Base-by-base conservation (phyloP, 192 early-diverging fungal genomes). In the Gamsiella multidivaricata region DNA sequence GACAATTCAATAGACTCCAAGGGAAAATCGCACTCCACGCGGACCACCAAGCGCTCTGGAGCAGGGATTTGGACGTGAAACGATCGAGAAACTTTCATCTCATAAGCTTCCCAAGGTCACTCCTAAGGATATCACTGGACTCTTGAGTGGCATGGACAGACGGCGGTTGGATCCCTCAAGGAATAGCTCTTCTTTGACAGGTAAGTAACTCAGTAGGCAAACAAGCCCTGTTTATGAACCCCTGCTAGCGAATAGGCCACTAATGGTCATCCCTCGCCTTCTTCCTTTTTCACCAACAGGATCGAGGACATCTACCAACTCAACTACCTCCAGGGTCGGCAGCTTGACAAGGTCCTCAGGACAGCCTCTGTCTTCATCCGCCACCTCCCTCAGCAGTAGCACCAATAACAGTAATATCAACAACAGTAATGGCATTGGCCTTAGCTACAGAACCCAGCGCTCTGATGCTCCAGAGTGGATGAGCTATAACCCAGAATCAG, bases 381-480 rank as follows among this genome's bases (percentile, higher is more conserved):
- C 41, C 51, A 46, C 20, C 6, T 34, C 59, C 9, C 32, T 63
- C 51, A 52, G 45, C 54, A 61, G 23, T 36, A 52, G n/a, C 41
- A 65, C 53, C 56, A 70, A 22, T 33, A 56, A 17, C 43, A 58
- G 23, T 41, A 65, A 62, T 53, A 76, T 20, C 36, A 65, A 52
- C 11, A 60, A 26, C 41, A 6, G n/a, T n/a, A n/a, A n/a, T 47
- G 54, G 56, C 15, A 45, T 50, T 6, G 53, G 65, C 17, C 28
- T 69, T 12, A 33, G 47, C 3, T 50, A 53, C 20, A 60, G 61
- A 23, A 26, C 28, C 3, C 74, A 78, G 43, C 58, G 78, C 23
- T 80, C 76, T 20, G 82, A 83, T 50, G 69, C 84, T 2, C 87
- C 87, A 37, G 86, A 89, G 58, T 89, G 87, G 87, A 82, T 89